Percentiles rank a stretch among this genome's conserved stretches.
Conservation (phyloP, 2,329 filamentous ascomycete genomes). For the Talaromyces sp. region DNA sequence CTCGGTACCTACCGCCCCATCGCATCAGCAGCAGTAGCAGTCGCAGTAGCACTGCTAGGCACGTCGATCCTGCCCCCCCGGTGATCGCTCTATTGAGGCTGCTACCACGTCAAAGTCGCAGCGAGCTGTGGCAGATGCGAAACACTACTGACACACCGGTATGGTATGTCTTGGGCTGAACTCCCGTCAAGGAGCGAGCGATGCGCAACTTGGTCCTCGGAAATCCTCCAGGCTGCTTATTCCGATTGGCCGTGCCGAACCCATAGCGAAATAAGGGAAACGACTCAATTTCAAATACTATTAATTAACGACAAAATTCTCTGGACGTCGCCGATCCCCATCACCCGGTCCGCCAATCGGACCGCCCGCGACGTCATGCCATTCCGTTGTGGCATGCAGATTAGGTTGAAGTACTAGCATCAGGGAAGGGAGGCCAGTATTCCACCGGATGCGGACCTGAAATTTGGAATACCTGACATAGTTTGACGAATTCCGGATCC, state of each 20-base stretch:
- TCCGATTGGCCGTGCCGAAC: not conserved
- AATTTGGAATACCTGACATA: not conserved
- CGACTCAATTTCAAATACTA: no score
- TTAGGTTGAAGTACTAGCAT: no score
- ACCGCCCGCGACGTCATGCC: not conserved
- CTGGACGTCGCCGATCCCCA: not conserved
- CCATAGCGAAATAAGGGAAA: no score
- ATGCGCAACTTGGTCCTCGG: not conserved
- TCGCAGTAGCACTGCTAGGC: no score
- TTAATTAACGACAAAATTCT: not conserved
- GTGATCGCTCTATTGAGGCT: not conserved
- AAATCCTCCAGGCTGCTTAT: not conserved
- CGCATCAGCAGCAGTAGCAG: not conserved
- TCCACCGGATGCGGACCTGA: not conserved
- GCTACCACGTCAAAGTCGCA: not conserved
- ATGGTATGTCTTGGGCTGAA: not conserved
- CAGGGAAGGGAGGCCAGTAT: not conserved
- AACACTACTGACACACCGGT: not conserved
- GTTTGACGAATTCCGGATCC: not conserved
- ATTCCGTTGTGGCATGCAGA: no score
- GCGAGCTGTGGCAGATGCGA: not conserved
- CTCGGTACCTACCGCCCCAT: not conserved
- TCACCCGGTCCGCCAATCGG: not conserved
- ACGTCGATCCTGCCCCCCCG: no score
- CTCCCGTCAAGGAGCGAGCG: no score